These are phyloP conservation scores for Vanderwaltozyma verrucispora DNA, from an alignment of 805 yeast genomes.

Conservation along the genomic window DNA sequence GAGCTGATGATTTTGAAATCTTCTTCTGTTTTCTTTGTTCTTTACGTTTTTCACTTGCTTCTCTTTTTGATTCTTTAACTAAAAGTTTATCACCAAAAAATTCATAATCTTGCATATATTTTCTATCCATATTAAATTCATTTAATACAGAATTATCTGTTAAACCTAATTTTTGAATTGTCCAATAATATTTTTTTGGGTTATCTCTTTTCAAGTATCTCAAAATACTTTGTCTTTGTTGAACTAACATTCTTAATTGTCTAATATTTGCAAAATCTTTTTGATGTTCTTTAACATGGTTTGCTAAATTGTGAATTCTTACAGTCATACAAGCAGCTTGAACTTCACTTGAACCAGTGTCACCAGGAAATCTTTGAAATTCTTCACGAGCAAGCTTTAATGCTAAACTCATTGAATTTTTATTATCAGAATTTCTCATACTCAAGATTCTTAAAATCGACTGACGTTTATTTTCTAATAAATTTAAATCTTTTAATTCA, in stretches of 20 bases:
- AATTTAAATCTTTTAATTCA: slow-evolving; percentile 23
- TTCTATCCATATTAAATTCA: slow-evolving; percentile 74
- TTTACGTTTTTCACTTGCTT: slow-evolving; percentile 37
- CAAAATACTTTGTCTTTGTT: slow-evolving; percentile 74
- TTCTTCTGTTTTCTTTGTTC: slow-evolving; percentile 38
- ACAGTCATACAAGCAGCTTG: slow-evolving; percentile 89
- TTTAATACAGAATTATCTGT: slow-evolving; percentile 65
- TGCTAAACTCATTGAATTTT: slow-evolving; percentile 49
- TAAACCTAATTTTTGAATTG: slow-evolving; percentile 79
- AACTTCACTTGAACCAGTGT: slow-evolving; percentile 91
- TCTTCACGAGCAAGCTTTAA: slow-evolving; percentile 60
- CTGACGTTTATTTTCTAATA: slow-evolving; percentile 51
- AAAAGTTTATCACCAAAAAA: slow-evolving; percentile 62
- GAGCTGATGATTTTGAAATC: slow-evolving; percentile 4
- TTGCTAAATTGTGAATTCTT: slow-evolving; percentile 64
- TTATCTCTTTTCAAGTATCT: slow-evolving; percentile 72
- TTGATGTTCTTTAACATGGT: slow-evolving; percentile 57
- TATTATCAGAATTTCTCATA: slow-evolving; percentile 56
- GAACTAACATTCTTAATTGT: slow-evolving; percentile 70
- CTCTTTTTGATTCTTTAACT: slow-evolving; percentile 45
- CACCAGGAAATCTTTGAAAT: slow-evolving; percentile 76
- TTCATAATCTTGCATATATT: slow-evolving; percentile 67
- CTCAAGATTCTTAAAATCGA: slow-evolving; percentile 62
- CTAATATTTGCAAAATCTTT: slow-evolving; percentile 68
- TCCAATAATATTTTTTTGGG: slow-evolving; percentile 75